Evolutionary conservation across 2,329 filamentous ascomycete species (phyloP).

Genomic region (Rutstroemia sp.): DNA sequence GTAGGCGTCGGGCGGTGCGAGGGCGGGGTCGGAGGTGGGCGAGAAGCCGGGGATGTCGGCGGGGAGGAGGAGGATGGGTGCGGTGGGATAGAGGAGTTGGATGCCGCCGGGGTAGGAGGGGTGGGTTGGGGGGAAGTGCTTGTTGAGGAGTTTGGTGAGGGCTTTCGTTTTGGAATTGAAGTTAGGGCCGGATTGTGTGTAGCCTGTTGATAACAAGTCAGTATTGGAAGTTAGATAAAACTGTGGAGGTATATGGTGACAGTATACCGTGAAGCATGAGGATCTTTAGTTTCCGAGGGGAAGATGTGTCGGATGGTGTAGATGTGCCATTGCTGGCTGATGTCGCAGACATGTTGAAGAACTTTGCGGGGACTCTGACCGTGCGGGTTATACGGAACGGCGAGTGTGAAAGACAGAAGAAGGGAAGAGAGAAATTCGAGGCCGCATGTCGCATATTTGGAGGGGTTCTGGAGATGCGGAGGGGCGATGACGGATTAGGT

Average conservation of each 20-base stretch:
- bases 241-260: background rate
- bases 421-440: background rate
- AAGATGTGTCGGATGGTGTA: background rate
- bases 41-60: conserved; percentile 65
- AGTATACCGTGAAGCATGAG: conserved; percentile 67
- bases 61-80: conserved; percentile 53
- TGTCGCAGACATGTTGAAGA: background rate
- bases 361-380: background rate
- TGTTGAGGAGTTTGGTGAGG: conserved; percentile 46
- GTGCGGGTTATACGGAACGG: background rate
- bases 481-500: background rate
- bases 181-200: conserved; percentile 78
- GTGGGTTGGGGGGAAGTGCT: conserved; percentile 41
- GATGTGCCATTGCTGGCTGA: background rate
- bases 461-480: background rate
- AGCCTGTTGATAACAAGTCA: conserved; percentile 46
- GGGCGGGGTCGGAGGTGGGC: conserved; percentile 29
- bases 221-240: background rate
- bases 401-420: background rate
- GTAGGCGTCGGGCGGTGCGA: conserved; percentile 50
- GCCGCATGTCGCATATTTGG: background rate
- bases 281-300: conserved; percentile 46
- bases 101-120: conserved; percentile 37
- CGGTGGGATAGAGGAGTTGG: conserved; percentile 61
- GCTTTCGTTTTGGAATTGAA: conserved; percentile 88